Evolutionary conservation across 2,329 filamentous ascomycete genomes (phyloP), one percentile per base, ranked within the genome.

Genomic region (Alternaria arbusti): DNA sequence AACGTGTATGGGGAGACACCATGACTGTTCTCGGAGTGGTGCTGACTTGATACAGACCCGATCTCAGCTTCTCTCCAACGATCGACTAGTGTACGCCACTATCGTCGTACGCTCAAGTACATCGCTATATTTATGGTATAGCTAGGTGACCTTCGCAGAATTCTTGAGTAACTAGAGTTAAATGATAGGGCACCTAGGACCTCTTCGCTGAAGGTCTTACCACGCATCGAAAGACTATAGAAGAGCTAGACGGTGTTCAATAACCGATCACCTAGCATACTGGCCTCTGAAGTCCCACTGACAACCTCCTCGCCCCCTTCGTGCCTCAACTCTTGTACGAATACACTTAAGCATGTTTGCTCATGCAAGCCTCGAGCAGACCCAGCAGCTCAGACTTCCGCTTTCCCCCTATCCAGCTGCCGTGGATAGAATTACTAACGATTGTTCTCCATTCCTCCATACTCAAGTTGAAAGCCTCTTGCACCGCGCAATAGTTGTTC

Each of bases 401-500:
- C 66, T 82, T 82, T 43, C 87, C 82, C 30, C 81, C 81, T 74
- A 90, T 90, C 91, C 91, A 94, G 73, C 90, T 93, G 23, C 88
- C 89, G 64, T 86, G 82, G 11, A 93, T 88, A 20, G 86, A 84
- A 40, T 87, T 86, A 66, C 83, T 83, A 11, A 86, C 88, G 71
- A 94, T 90, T 6, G 74, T 79, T 67, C 82, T 84, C 92, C 91
- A 94, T 57, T 94, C 90, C n/a, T 81, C 78, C 5, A 89, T 79
- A 22, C 78, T 84, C 67, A 94, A 78, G 5, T 81, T 75, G 76
- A 93, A 93, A 1, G 89, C 88, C 45, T 92, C 89, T 77, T 94
- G 91, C 28, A 94, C 89, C 1, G 89, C 89, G 70, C 88, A 90
- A 79, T 91, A 94, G 69, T 93, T 93, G 70, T 91, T 90, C 55